Evolutionary conservation across 2,329 filamentous ascomycete species (phyloP).

Genomic region (Neofusicoccum sp.): DNA sequence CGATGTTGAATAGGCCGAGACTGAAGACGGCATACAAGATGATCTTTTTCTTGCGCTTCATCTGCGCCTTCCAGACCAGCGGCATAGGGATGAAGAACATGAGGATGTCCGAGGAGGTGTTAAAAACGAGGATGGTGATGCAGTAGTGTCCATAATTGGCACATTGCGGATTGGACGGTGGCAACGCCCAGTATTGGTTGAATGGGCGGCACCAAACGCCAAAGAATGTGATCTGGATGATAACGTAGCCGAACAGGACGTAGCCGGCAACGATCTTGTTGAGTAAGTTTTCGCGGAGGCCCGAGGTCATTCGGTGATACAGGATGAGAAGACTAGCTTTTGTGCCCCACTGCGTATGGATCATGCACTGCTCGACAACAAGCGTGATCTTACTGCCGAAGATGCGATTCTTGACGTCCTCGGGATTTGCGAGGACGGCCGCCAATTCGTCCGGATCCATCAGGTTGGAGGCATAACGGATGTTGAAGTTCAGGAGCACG

Average conservation of each 20-base stretch:
- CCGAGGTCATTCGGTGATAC: slow-evolving; percentile 21
- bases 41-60: slow-evolving; percentile 21
- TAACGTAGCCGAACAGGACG: slow-evolving; percentile 22
- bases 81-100: slow-evolving; percentile 24
- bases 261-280: slow-evolving; percentile 23
- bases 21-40: slow-evolving; percentile 42
- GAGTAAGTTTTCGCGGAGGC: slow-evolving; percentile 16
- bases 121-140: slow-evolving; percentile 26
- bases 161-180: slow-evolving; percentile 23
- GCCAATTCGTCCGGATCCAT: slow-evolving; percentile 15
- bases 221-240: slow-evolving; percentile 25
- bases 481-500: slow-evolving; percentile 24
- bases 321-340: slow-evolving; percentile 19
- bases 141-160: slow-evolving; percentile 23
- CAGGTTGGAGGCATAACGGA: slow-evolving; percentile 24
- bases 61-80: slow-evolving; percentile 21
- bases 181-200: slow-evolving; percentile 25
- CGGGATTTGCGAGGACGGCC: slow-evolving; percentile 21
- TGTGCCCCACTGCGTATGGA: slow-evolving; percentile 8
- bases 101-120: slow-evolving; percentile 25
- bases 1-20: slow-evolving; percentile 50
- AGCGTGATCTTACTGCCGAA: slow-evolving; percentile 40
- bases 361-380: slow-evolving; percentile 34
- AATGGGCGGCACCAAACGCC: slow-evolving; percentile 26
- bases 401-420: slow-evolving; percentile 37